Percentiles rank a stretch among this genome's conserved stretches.
Evolutionary conservation across 1,284 basidiomycete species (phyloP).

Genomic region (Ustilago hordei): DNA sequence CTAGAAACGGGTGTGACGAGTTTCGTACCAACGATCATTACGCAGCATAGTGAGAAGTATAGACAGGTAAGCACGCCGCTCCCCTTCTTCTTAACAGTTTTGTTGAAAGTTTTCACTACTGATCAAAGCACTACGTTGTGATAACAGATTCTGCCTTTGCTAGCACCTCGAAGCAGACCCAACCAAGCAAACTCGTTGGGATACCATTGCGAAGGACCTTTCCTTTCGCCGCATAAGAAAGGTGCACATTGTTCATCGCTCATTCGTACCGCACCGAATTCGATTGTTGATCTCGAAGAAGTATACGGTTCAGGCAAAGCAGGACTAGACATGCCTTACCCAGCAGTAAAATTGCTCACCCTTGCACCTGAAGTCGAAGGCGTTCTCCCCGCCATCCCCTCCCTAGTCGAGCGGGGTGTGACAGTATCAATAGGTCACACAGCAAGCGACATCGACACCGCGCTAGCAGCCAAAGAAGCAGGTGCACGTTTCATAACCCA

Average conservation of each 20-base stretch:
- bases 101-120: too few relatives aligned
- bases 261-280: constrained; percentile 73
- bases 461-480: constrained; percentile 76
- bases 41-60: constrained; percentile 43
- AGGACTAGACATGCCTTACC: constrained; percentile 71
- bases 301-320: constrained; percentile 55
- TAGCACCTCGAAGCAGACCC: constrained; percentile 67
- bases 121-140: too few relatives aligned
- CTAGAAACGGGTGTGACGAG: constrained; percentile 88
- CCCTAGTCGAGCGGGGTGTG: constrained; percentile 77
- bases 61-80: constrained; percentile 33
- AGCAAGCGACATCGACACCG: constrained; percentile 77
- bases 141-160: constrained; percentile 74
- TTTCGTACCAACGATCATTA: constrained; percentile 72
- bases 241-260: constrained; percentile 82
- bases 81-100: too few relatives aligned
- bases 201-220: constrained; percentile 91
- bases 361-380: constrained; percentile 87
- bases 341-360: constrained; percentile 80
- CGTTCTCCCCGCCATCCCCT: constrained; percentile 78
- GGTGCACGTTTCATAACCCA: constrained; percentile 88
- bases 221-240: constrained; percentile 79
- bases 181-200: constrained; percentile 78
- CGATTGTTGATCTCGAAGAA: constrained; percentile 34
- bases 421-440: constrained; percentile 88